phyloP scores from a whole-genome alignment of 805 yeast genomes.

The Myxozyma lipomycoides region DNA sequence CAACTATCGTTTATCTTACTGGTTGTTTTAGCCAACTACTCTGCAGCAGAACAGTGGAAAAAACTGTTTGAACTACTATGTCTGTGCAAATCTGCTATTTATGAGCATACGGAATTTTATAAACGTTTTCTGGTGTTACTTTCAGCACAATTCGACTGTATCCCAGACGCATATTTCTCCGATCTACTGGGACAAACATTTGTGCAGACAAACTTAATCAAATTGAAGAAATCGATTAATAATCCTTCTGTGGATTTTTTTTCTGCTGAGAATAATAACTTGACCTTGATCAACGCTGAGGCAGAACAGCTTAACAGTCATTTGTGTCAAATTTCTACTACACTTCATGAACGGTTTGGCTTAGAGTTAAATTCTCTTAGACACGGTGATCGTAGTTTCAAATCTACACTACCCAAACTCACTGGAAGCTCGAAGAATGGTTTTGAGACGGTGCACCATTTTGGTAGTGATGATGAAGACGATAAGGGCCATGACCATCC shows the following conservation, averaged over 20 bases:
- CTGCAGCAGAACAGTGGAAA: constrained; percentile 64
- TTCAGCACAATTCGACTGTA: constrained; percentile 39
- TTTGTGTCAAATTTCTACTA: neutral
- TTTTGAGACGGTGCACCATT: constrained; percentile 31
- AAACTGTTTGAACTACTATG: constrained; percentile 46
- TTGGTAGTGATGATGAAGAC: constrained; percentile 29
- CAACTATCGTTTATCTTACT: constrained; percentile 50
- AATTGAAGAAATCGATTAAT: constrained; percentile 12
- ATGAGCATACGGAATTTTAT: constrained; percentile 33
- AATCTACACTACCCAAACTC: constrained; percentile 4
- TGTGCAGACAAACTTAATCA: constrained; percentile 20
- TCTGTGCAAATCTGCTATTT: constrained; percentile 37
- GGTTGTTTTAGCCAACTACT: constrained; percentile 56
- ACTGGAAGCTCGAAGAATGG: constrained; percentile 15
- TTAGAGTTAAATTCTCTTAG: neutral
- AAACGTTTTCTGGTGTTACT: constrained; percentile 37
- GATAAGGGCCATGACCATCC: constrained; percentile 1
- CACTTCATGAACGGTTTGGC: neutral
- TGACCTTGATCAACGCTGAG: neutral
- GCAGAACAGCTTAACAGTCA: neutral
- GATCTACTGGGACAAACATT: constrained; percentile 36
- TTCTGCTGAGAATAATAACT: neutral
- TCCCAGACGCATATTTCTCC: constrained; percentile 46
- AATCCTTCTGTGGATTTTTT: neutral
- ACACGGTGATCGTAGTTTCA: constrained; percentile 18